These are phyloP conservation scores for Yarrowia divulgata DNA, from an alignment of 805 yeast species.

Conservation along the genomic window DNA sequence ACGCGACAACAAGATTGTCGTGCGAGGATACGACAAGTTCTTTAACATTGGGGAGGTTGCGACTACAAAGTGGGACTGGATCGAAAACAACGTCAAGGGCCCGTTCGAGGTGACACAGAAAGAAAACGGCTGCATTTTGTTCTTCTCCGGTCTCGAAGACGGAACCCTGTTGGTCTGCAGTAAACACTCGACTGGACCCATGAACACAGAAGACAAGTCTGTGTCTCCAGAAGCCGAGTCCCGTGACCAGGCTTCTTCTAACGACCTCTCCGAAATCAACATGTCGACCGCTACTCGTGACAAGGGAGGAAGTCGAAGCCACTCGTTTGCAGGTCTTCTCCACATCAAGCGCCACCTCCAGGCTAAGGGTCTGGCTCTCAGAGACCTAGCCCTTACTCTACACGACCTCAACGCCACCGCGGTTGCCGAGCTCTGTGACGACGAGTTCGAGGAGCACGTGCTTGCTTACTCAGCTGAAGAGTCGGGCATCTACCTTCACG, in stretches of 20 bases:
- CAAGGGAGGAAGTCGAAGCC: constrained; percentile 57
- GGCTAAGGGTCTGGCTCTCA: constrained; percentile 51
- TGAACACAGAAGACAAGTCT: constrained; percentile 51
- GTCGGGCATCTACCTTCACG: constrained; percentile 90
- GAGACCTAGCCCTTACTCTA: constrained; percentile 64
- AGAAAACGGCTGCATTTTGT: constrained; percentile 92
- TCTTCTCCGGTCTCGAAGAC: constrained; percentile 76
- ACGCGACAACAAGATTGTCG: constrained; percentile 57
- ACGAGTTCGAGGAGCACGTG: constrained; percentile 91
- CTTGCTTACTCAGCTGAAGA: constrained; percentile 68
- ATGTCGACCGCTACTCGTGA: background rate
- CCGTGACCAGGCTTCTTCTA: background rate
- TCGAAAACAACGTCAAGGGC: constrained; percentile 63
- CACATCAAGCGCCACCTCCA: constrained; percentile 64
- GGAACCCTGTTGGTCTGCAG: constrained; percentile 88
- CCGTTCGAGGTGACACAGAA: constrained; percentile 84
- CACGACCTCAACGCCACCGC: constrained; percentile 70
- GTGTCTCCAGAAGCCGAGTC: constrained; percentile 40
- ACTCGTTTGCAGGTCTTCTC: constrained; percentile 74
- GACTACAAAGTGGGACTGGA: constrained; percentile 58
- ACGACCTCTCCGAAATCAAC: background rate
- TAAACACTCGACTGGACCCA: constrained; percentile 83
- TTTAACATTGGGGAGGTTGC: constrained; percentile 77
- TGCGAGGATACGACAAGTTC: constrained; percentile 94
- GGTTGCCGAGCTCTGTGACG: constrained; percentile 93